phyloP scores from a whole-genome alignment of 768 basidiomycete species.

The Collybiopsis confluens region DNA sequence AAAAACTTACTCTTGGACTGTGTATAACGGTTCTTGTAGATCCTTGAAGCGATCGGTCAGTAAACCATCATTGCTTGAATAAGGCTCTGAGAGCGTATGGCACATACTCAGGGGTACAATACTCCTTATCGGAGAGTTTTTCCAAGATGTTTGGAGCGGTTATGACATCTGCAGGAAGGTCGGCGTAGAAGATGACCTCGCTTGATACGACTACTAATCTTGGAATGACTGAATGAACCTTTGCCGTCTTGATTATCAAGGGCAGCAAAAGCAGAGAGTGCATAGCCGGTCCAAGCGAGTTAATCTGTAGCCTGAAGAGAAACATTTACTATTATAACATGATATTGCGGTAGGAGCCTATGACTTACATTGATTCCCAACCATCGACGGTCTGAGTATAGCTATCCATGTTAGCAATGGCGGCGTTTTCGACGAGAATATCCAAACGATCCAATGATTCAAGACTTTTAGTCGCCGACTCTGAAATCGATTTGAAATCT shows the following conservation, averaged over 20 bases:
- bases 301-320: slow-evolving; percentile 27
- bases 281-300: slow-evolving; percentile 26
- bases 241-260: slow-evolving; percentile 19
- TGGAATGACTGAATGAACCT: slow-evolving; percentile 12
- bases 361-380: slow-evolving; percentile 40
- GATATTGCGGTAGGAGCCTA: no score
- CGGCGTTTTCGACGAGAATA: slow-evolving; percentile 44
- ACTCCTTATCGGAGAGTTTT: slow-evolving; percentile 17
- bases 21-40: slow-evolving; percentile 17
- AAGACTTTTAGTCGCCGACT: slow-evolving; percentile 35
- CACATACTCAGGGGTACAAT: slow-evolving; percentile 16
- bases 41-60: slow-evolving; percentile 9
- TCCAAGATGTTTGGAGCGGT: slow-evolving; percentile 16
- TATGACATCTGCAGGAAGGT: slow-evolving; percentile 16
- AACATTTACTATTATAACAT: neutral
- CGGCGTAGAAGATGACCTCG: slow-evolving; percentile 16
- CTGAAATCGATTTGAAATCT: slow-evolving; percentile 34
- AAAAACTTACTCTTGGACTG: slow-evolving; percentile 22
- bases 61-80: no score
- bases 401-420: neutral
- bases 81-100: neutral
- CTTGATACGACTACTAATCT: slow-evolving; percentile 29
- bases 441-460: slow-evolving; percentile 34
- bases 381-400: slow-evolving; percentile 33
- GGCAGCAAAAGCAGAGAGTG: slow-evolving; percentile 28